These are phyloP conservation scores for Leccinum variicolor DNA, from an alignment of 768 basidiomycete genomes.

Conservation along the genomic window DNA sequence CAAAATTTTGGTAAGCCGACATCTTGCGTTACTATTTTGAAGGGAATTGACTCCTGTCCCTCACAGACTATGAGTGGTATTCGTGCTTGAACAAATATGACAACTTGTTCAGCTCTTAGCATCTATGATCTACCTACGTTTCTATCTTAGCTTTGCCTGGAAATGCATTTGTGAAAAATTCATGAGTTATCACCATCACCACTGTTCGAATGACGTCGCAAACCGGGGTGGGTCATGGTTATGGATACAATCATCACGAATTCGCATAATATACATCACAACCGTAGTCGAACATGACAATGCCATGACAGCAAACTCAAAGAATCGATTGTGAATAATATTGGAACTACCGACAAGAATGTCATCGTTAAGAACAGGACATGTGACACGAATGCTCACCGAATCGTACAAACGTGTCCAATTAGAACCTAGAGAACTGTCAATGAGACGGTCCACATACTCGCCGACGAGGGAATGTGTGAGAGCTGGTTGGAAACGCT, in stretches of 20 bases:
- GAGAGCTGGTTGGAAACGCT: conserved; percentile 89
- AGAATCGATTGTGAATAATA: conserved; percentile 92
- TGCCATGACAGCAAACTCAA: conserved; percentile 29
- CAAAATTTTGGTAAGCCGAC: conserved; percentile 61
- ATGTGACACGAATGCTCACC: conserved; percentile 40
- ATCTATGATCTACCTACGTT: conserved; percentile 2
- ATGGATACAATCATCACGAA: neutral
- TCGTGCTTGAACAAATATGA: conserved; percentile 84
- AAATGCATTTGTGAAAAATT: neutral
- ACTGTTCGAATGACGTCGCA: neutral
- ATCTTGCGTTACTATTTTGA: neutral
- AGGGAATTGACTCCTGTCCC: conserved; percentile 8
- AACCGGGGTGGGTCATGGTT: neutral
- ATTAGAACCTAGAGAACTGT: conserved; percentile 85
- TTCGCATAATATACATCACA: neutral
- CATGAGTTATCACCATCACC: neutral
- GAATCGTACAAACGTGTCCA: conserved; percentile 98
- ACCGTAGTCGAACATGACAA: neutral
- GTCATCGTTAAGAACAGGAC: neutral
- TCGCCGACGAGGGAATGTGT: conserved; percentile 83
- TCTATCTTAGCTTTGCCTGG: neutral
- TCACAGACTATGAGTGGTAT: conserved; percentile 78
- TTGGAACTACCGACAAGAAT: conserved; percentile 60
- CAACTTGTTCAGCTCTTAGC: conserved; percentile 41
- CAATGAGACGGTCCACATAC: conserved; percentile 86